phyloP scores from a whole-genome alignment of 208 protist species.

The Leishmania braziliensis region DNA sequence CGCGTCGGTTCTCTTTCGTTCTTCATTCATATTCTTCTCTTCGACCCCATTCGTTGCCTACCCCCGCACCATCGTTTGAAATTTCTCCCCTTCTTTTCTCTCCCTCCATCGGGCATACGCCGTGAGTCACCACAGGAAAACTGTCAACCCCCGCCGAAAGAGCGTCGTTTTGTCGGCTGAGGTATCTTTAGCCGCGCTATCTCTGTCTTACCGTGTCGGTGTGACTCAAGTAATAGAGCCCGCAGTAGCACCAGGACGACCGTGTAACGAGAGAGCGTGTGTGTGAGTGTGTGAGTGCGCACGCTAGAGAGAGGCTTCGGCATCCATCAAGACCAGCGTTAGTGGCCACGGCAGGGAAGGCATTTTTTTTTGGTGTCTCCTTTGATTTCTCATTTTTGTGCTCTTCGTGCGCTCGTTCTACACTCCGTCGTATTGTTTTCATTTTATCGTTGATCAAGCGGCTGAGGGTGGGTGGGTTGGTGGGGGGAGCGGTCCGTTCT shows the following conservation, averaged over 20 bases:
- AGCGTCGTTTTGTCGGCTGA: no score
- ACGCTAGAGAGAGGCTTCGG: no score
- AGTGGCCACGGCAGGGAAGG: no score
- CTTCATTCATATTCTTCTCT: background rate
- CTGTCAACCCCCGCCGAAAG: no score
- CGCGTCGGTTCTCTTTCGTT: background rate
- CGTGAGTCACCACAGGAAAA: no score
- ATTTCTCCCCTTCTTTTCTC: background rate
- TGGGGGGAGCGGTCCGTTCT: background rate
- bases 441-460: background rate
- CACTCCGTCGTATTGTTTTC: conserved; percentile 8
- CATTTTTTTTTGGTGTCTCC: conserved; percentile 18
- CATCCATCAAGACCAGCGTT: no score
- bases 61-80: background rate
- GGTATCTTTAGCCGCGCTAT: no score
- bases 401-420: conserved; percentile 7
- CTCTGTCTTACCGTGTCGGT: no score
- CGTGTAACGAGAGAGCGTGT: no score
- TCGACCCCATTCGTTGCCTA: background rate
- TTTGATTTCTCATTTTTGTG: conserved; percentile 21
- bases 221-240: no score
- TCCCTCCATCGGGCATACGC: background rate
- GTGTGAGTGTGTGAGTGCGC: no score
- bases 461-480: background rate
- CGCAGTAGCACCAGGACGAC: no score